Evolutionary conservation across 2,329 filamentous ascomycete genomes (phyloP), one percentile per base, ranked within the genome.

Genomic region (Alternaria arborescens): DNA sequence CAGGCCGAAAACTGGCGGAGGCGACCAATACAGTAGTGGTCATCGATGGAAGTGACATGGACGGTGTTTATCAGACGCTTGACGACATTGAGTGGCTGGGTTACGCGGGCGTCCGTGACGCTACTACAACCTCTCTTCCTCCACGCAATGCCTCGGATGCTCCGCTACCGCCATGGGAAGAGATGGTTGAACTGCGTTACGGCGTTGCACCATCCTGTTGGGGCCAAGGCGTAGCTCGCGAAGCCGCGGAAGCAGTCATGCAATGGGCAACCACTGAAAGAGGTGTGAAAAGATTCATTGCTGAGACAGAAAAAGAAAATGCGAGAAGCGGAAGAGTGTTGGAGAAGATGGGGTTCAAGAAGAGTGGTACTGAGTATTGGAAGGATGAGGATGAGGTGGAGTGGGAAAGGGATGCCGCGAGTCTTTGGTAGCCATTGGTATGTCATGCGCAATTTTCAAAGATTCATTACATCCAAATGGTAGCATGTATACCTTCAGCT

Each of bases 281-380:
- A 24, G 60, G 62, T 0, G 60, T 66, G 0, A 64, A n/a, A 14
- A 58, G 61, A 4, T 66, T 69, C n/a, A 61, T 68, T 30, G 72
- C 71, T 30, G 65, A 66, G 58, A 71, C 70, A 32, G 72, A 74
- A 48, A 61, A 41, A 5, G 64, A 57, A 12, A 73, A 73, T 54
- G 16, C 28, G 6, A 64, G 61, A 24, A 75, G 71, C 42, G 66
- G 62, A 18, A 66, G 63, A 34, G 72, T 75, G 4, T 26, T 75
- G 53, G 52, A 59, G 51, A 75, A 73, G 46, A 69, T 70, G 62
- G 70, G 71, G 7, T 75, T 74, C 44, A 56, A 36, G 24, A 51
- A 65, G 44, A 65, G 51, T 20, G 48, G 60, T 5, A 64, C 59
- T 6, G 10, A 40, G 1, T 69, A 68, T 57, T 69, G 67, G 67